Evolutionary conservation across 2,329 filamentous ascomycete genomes (phyloP), one percentile per base, ranked within the genome.

Genomic region (Aspergillus neotritici): DNA sequence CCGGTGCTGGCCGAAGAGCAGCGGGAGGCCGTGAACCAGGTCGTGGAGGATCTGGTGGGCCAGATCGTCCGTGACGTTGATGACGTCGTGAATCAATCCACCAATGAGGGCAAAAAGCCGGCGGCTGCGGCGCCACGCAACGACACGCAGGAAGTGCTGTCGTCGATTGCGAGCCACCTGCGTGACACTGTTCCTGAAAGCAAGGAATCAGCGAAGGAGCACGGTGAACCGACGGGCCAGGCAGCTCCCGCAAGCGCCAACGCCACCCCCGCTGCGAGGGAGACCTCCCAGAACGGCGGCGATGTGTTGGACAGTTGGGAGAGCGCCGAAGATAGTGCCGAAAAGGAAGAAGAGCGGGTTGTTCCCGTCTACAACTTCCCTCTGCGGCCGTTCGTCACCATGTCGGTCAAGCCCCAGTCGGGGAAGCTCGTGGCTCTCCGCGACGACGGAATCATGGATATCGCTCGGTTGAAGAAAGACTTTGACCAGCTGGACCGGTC

Each of bases 401-500:
- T 98, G 61, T 82, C 80, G 10, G 79, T 97, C 56, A 68, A 68
- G 40, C 50, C 62, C 14, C 50, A 57, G 40, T 37, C 58, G 31
- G 56, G 54, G 65, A 76, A 59, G 62, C 67, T 68, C 74, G 80
- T 62, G 73, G 80, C 46, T 65, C 75, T 97, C 64, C 83, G 84
- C 31, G 81, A 87, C 44, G 85, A 91, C 53, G 79, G 84, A 34
- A 83, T 95, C 56, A 86, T 95, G 74, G 88, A 95, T 56, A 93
- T 98, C 61, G 91, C 93, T 40, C 82, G 89, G 45, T 76, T 97
- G 51, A 95, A 95, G 76, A 97, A 97, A 71, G 89, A 95, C 4
- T 97, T 97, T 58, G 93, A 98, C 61, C 93, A 97, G 69, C 84
- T 96, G 49, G 93, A 98, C 62, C 86, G 94, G 52, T 94, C 90